Evolutionary conservation across 441 rosid species (phyloP).

Genomic region (Pelargonium citronellum): DNA sequence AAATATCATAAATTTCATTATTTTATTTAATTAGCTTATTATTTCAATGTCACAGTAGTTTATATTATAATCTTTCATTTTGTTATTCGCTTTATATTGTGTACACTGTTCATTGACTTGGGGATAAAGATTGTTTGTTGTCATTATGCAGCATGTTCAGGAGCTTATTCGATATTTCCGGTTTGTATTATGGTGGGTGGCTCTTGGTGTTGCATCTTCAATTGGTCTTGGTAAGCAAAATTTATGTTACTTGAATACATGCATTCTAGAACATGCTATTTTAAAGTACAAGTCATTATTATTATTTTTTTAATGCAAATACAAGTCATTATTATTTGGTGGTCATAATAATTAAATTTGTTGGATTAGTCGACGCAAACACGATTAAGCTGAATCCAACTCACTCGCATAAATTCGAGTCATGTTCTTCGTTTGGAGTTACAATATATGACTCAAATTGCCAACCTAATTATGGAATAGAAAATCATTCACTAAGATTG

Average conservation of each 20-base stretch:
- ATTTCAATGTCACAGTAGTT: not conserved
- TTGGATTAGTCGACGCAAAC: too few species aligned
- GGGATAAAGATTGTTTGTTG: not conserved
- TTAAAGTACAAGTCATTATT: not conserved
- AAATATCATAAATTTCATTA: not conserved
- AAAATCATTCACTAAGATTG: not conserved
- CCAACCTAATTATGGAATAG: too few species aligned
- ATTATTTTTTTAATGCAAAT: not conserved
- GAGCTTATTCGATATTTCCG: conserved; percentile 57
- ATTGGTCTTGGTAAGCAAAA: conserved; percentile 85
- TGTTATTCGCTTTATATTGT: not conserved
- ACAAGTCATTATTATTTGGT: not conserved
- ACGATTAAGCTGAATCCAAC: too few species aligned
- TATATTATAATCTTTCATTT: not conserved
- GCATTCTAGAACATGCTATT: not conserved
- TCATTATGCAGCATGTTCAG: conserved; percentile 55
- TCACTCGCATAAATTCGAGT: not conserved
- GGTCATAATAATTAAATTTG: too few species aligned
- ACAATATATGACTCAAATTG: too few species aligned
- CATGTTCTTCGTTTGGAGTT: too few species aligned
- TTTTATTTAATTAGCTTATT: not conserved
- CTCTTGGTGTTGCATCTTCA: conserved; percentile 96
- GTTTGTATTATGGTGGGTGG: conserved; percentile 92
- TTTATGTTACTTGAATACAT: conserved; percentile 8
- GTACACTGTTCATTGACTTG: not conserved